Evolutionary conservation across 1,284 basidiomycete genomes (phyloP), one percentile per base, ranked within the genome.

Genomic region (Meira miltonrushii): DNA sequence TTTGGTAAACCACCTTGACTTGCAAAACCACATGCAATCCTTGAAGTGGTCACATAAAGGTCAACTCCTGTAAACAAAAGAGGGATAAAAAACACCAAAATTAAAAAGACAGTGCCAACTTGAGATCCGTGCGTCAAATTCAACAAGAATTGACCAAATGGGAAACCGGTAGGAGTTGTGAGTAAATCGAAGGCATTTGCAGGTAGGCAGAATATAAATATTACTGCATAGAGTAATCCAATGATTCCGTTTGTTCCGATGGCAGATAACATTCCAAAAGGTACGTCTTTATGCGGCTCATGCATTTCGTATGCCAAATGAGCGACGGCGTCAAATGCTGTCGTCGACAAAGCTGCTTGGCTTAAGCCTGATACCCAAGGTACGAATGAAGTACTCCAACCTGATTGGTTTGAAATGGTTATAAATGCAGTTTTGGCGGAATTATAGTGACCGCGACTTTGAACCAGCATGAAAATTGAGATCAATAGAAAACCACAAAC

Each of bases 281-380:
- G 58, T 1, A 59, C 58, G 19, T 60, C 48, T 8, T 41, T 58
- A 1, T 58, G 39, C 2, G 64, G 62, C 6, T 54, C 40, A 37
- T 37, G 37, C 55, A 66, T 57, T 51, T 66, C 64, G 33, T 57
- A 57, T 9, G 64, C 54, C 52, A 66, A 64, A 55, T 66, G 64
- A 3, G 62, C 39, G 3, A 60, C 59, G 4, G 44, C 46, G 19
- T 65, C 61, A 28, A 59, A 39, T 6, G 60, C 64, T 7, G 63
- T 65, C 12, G 63, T 65, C 17, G 64, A 59, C 9, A 65, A 47
- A 1, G 60, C 60, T 15, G 64, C 53, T 51, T 62, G 61, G 17
- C 57, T 50, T 9, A 65, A 41, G 1, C 55, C 61, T 7, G 58
- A 19, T 7, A 65, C 57, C 64, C 64, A 65, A 4, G 60, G 60